Evolutionary conservation across 2,329 filamentous ascomycete species (phyloP).

Genomic region (Arthrobotrys megalospora): DNA sequence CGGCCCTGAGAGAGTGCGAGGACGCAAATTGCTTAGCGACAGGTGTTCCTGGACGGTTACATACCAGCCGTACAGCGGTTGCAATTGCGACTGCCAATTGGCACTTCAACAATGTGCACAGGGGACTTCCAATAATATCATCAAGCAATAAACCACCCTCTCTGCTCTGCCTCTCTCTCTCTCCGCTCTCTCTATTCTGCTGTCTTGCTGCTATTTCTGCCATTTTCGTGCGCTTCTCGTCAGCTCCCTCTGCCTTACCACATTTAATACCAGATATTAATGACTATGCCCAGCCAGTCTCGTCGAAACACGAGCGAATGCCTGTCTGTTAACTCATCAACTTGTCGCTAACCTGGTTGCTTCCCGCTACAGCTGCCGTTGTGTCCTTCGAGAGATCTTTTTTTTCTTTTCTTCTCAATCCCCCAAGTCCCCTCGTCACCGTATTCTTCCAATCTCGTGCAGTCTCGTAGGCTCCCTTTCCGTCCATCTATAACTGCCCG

Average conservation of each 20-base stretch:
- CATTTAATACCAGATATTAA: conserved; percentile 7
- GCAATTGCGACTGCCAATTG: not conserved
- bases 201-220: conserved; percentile 3
- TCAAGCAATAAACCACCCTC: not conserved
- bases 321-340: conserved; percentile 27
- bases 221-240: conserved; percentile 23
- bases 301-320: conserved; percentile 53
- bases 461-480: not conserved
- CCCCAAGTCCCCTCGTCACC: not conserved
- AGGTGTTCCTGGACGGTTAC: conserved; percentile 34
- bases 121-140: conserved; percentile 7
- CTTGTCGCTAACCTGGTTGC: conserved; percentile 22
- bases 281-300: conserved; percentile 40
- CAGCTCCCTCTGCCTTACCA: not conserved
- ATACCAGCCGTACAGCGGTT: conserved; percentile 23
- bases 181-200: conserved; percentile 9
- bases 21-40: conserved; percentile 38
- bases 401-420: not conserved
- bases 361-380: not conserved
- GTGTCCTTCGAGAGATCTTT: conserved; percentile 5
- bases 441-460: not conserved
- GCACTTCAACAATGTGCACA: conserved; percentile 30
- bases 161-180: not conserved
- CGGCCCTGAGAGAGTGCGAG: not conserved
- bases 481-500: not conserved